Evolutionary conservation across 225 moss, liverwort and hornwort species (phyloP).

Genomic region (Thuidium tamariscinum): DNA sequence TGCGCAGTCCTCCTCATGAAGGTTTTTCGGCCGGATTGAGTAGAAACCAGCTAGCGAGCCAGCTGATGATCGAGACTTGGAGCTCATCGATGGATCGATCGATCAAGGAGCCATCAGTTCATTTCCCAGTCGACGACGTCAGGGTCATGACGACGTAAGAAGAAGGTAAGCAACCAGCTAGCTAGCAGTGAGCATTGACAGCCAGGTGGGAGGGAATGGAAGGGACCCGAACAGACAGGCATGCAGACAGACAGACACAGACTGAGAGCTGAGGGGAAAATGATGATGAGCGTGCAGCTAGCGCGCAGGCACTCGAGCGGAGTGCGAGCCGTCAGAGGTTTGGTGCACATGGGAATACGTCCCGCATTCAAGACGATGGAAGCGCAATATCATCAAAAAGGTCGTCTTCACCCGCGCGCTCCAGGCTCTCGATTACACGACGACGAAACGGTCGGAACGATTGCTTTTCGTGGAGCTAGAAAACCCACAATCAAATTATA

Average conservation of each 20-base stretch:
- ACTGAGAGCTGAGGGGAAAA: background rate
- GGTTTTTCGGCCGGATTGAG: background rate
- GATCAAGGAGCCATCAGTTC: background rate
- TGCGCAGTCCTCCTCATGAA: background rate
- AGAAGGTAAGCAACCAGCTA: slow-evolving; percentile 1
- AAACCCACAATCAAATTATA: too few species aligned
- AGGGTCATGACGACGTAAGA: background rate
- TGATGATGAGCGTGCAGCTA: background rate
- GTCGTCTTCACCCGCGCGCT: background rate
- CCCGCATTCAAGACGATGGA: background rate
- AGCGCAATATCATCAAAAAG: background rate
- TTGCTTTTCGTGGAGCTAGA: background rate
- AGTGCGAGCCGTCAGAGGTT: slow-evolving; percentile 2
- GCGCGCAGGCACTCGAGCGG: background rate
- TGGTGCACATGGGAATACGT: slow-evolving; percentile 12
- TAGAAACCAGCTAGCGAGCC: too few species aligned
- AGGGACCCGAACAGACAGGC: background rate
- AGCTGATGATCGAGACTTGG: background rate
- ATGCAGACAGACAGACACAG: background rate
- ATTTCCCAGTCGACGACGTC: background rate
- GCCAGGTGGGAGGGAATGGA: background rate
- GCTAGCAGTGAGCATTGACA: slow-evolving; percentile 2
- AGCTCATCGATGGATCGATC: background rate
- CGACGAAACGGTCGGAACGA: background rate
- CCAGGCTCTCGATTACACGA: background rate